Evolutionary conservation across 257 asterid species (phyloP).

Genomic region (Primulina huaijiensis): DNA sequence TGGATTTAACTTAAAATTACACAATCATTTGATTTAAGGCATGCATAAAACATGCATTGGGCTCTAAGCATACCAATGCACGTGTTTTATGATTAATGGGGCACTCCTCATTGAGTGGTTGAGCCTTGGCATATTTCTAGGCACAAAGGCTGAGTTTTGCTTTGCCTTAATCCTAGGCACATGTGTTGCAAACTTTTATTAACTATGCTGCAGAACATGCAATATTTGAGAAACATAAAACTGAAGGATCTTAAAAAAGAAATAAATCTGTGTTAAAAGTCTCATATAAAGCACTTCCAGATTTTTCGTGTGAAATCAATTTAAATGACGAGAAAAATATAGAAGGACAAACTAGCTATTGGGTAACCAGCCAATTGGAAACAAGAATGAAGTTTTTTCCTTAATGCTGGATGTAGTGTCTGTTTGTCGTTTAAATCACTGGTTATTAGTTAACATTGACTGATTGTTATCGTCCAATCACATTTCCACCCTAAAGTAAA

Average conservation of each 20-base stretch:
- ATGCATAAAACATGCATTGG: background rate
- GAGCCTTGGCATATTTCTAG: background rate
- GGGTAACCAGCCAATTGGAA: background rate
- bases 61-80: background rate
- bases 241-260: background rate
- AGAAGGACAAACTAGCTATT: background rate
- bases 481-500: no score
- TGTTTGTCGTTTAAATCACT: no score
- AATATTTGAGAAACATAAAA: background rate
- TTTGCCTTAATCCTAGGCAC: background rate
- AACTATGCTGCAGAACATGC: background rate
- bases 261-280: no score
- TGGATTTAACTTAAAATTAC: background rate
- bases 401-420: background rate
- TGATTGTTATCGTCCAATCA: no score
- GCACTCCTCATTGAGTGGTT: background rate
- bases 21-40: background rate
- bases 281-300: background rate
- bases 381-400: background rate
- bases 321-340: background rate
- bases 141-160: background rate
- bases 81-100: background rate
- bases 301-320: background rate
- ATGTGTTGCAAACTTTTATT: background rate
- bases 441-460: background rate